Percentiles rank a stretch among this genome's conserved stretches.
These are phyloP conservation scores for Pyrus bretschneideri DNA, from an alignment of 306 rosid species.

Conservation along the genomic window DNA sequence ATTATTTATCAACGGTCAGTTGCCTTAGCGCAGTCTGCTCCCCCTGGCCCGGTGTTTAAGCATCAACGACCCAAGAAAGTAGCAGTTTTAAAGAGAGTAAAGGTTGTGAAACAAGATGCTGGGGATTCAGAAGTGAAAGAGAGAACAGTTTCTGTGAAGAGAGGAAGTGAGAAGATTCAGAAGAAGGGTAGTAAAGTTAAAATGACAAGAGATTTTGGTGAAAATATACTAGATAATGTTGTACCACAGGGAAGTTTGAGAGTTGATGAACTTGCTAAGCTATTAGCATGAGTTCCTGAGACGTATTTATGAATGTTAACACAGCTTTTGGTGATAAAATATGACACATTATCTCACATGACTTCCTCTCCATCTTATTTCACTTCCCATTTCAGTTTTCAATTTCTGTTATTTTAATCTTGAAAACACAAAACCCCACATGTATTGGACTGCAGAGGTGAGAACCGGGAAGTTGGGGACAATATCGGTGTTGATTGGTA, in stretches of 20 bases:
- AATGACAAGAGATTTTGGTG: slow-evolving; percentile 42
- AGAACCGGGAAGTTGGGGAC: not conserved
- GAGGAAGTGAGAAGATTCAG: slow-evolving; percentile 17
- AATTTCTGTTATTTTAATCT: not conserved
- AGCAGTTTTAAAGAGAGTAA: slow-evolving; percentile 9
- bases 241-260: slow-evolving; percentile 77
- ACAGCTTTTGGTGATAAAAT: not conserved
- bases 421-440: not conserved
- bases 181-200: slow-evolving; percentile 39
- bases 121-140: slow-evolving; percentile 23
- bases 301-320: not conserved
- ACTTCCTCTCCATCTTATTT: not conserved
- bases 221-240: slow-evolving; percentile 28
- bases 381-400: not conserved
- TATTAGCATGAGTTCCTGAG: slow-evolving; percentile 32
- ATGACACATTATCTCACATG: not conserved
- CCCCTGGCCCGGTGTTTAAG: slow-evolving; percentile 58
- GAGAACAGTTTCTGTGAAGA: slow-evolving; percentile 17
- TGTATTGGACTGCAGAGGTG: not conserved
- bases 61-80: slow-evolving; percentile 27
- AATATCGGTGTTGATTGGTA: not conserved
- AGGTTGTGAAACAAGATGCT: slow-evolving; percentile 19
- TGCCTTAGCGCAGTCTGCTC: slow-evolving; percentile 59
- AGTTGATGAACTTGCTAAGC: slow-evolving; percentile 84
- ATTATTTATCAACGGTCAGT: slow-evolving; percentile 47